A percentile compares a stretch with the other conserved stretches of the same genome.
Conservation (phyloP, 495 filamentous ascomycete genomes). For the Penicillium robsamsonii region DNA sequence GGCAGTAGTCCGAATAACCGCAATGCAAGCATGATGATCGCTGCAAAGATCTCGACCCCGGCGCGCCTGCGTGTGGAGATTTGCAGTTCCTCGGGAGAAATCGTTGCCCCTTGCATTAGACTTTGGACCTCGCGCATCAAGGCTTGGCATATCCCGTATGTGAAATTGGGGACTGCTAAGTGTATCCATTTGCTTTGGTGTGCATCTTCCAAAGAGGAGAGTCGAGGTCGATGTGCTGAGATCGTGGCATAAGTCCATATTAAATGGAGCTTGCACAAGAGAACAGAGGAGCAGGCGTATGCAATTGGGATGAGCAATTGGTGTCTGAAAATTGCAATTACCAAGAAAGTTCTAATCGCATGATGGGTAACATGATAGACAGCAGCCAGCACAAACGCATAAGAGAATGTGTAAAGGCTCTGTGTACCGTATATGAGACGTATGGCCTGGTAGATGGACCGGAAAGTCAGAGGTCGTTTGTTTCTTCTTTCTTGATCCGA, state of each 20-base stretch:
- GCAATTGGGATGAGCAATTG: conserved; percentile 1
- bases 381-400: not conserved
- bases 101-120: not conserved
- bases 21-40: conserved; percentile 5
- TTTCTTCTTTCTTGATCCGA: not conserved
- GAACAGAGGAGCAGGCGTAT: conserved; percentile 3
- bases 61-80: not conserved
- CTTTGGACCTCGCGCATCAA: not conserved
- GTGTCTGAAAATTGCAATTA: not conserved
- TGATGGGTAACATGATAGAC: not conserved
- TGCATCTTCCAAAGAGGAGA: not conserved
- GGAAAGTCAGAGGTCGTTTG: not conserved
- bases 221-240: not conserved
- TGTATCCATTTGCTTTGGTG: not conserved
- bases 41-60: not conserved
- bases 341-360: not conserved
- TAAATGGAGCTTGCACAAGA: conserved; percentile 2
- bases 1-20: conserved; percentile 1
- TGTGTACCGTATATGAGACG: not conserved
- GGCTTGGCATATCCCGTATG: not conserved
- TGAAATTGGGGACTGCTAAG: not conserved
- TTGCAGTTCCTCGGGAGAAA: not conserved
- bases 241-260: not conserved
- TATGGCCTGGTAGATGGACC: not conserved
- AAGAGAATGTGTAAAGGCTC: not conserved